Evolutionary conservation across 306 rosid genomes (phyloP), one percentile per base, ranked within the genome.

Genomic region (Macrotyloma uniflorum): DNA sequence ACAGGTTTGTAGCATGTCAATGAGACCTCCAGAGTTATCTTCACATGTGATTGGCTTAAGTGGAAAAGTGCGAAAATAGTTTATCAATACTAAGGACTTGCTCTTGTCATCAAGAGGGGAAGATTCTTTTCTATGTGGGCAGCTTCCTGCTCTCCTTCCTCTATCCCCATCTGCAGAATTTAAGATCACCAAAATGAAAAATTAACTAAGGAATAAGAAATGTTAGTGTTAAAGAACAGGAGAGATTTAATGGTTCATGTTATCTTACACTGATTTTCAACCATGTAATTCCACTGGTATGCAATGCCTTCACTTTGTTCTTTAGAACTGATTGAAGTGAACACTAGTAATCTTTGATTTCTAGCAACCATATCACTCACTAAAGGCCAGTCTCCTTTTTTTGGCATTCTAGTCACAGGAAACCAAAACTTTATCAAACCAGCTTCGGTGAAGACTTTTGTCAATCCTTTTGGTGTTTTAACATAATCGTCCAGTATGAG

Each of bases 211-310:
- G 92, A 82, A 11, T 50, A 80, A 50, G 89, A 92, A 14, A 15
- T 26, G 90, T n/a, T n/a, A n/a, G n/a, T n/a, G n/a, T n/a, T 59
- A 16, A 61, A 61, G 67, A 30, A 61, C n/a, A 61, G 0, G 8
- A 59, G n/a, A 20, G 4, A 19, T 13, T 22, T 16, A 32, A 35
- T 22, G 38, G 58, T 23, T 20, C 63, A 35, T n/a, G n/a, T 49
- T 14, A 82, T 28, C 87, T 84, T 88, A 93, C 98, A 93, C 53
- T 87, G 91, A 67, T 93, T 93, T 75, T 90, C 96, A 74, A 93
- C 94, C 94, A 93, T 93, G 88, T 89, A 93, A 74, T 86, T 90
- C 98, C 96, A 93, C 78, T 89, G 96, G 76, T 90, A 90, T 18
- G 98, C 96, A 74, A 93, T 90, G 59, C 96, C 96, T 85, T 93